These are phyloP conservation scores for Tympanopsis confertula DNA, from an alignment of 2,329 filamentous ascomycete genomes.

Conservation along the genomic window DNA sequence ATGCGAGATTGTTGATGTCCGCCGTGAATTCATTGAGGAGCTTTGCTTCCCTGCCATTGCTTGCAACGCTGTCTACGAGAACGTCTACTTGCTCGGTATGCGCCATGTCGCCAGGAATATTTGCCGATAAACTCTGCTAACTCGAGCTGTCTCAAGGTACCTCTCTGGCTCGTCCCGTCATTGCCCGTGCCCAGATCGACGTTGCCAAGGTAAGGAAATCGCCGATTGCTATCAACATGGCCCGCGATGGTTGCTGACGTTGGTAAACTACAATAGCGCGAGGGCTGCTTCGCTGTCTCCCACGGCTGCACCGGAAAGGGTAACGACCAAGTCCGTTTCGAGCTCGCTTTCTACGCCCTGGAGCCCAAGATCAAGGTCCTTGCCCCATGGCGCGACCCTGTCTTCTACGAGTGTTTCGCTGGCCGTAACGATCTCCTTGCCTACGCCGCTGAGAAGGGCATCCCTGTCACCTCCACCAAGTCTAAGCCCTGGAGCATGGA, in stretches of 20 bases:
- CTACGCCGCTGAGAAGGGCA: constrained; percentile 54
- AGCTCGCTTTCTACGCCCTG: constrained; percentile 47
- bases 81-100: constrained; percentile 45
- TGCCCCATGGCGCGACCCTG: constrained; percentile 62
- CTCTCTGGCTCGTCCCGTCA: constrained; percentile 57
- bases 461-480: constrained; percentile 64
- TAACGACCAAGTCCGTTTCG: constrained; percentile 56
- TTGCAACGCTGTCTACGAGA: constrained; percentile 55
- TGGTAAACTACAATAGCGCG: constrained; percentile 27
- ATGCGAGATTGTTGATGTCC: neutral
- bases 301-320: constrained; percentile 54
- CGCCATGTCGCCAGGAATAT: constrained; percentile 10
- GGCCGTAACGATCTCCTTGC: constrained; percentile 64
- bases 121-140: constrained; percentile 2
- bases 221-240: neutral
- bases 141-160: constrained; percentile 29
- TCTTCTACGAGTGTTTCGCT: constrained; percentile 59
- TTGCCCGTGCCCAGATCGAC: constrained; percentile 54
- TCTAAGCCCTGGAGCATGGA: constrained; percentile 57
- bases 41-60: constrained; percentile 1
- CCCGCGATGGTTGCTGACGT: neutral
- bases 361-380: constrained; percentile 60
- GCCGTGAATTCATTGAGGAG: constrained; percentile 1
- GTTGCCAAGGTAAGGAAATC: constrained; percentile 28
- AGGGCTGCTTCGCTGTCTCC: constrained; percentile 40